Percentiles rank a stretch among this genome's conserved stretches.
These are phyloP conservation scores for Scedosporium minutisporum DNA, from an alignment of 2,329 filamentous ascomycete species.

Conservation along the genomic window DNA sequence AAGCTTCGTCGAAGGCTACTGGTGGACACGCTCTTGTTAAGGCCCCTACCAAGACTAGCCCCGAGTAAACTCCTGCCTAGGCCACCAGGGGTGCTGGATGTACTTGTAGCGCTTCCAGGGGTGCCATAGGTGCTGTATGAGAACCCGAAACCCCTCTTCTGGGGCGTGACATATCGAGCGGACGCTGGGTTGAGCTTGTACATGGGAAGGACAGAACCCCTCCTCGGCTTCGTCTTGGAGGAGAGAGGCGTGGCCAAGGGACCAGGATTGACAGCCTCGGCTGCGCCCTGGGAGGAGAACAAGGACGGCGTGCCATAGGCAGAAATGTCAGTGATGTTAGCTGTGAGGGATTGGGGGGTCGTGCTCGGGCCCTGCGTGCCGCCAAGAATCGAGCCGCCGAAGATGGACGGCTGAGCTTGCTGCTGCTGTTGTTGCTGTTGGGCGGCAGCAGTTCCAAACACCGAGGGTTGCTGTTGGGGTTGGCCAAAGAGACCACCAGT, in stretches of 20 bases:
- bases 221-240: conserved; percentile 63
- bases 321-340: conserved; percentile 72
- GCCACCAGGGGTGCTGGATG: conserved; percentile 56
- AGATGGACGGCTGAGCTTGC: conserved; percentile 16
- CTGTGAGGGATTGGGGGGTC: conserved; percentile 56
- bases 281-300: conserved; percentile 62
- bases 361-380: conserved; percentile 34
- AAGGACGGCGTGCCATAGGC: conserved; percentile 85
- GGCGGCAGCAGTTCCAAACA: conserved; percentile 37
- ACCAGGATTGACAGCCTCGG: conserved; percentile 62
- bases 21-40: conserved; percentile 81
- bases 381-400: conserved; percentile 51
- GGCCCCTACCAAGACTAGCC: conserved; percentile 57
- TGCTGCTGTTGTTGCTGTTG: conserved; percentile 41
- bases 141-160: conserved; percentile 82
- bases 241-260: conserved; percentile 85
- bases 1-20: conserved; percentile 78
- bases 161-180: conserved; percentile 71
- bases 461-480: conserved; percentile 32
- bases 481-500: conserved; percentile 43
- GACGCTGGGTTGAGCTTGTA: conserved; percentile 79
- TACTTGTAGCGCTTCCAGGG: conserved; percentile 60
- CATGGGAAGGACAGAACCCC: conserved; percentile 70
- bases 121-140: conserved; percentile 88
- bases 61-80: conserved; percentile 56